Evolutionary conservation across 1,139 yeast species (phyloP).

Genomic region (Hanseniaspora uvarum): DNA sequence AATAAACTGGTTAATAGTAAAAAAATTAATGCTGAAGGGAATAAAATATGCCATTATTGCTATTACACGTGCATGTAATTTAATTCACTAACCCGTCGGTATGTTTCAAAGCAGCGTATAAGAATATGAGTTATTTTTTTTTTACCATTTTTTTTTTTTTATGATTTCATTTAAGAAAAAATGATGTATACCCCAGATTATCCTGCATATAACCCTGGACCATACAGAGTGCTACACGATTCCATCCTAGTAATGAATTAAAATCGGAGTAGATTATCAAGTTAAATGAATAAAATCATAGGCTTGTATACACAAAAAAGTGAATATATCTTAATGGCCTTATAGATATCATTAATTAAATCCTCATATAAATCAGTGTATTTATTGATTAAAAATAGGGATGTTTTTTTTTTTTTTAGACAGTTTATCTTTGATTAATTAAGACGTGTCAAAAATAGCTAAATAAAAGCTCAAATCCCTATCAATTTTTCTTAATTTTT

Average conservation of each 20-base stretch:
- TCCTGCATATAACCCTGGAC: too few relatives aligned
- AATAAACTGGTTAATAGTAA: neutral
- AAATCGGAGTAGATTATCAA: neutral
- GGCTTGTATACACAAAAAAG: neutral
- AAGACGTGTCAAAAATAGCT: too few relatives aligned
- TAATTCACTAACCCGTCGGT: neutral
- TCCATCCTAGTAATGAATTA: neutral
- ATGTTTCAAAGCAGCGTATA: neutral
- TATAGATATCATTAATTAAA: too few relatives aligned
- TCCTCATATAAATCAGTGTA: too few relatives aligned
- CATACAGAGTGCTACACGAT: too few relatives aligned
- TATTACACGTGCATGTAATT: neutral
- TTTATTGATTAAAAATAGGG: too few relatives aligned
- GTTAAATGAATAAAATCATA: neutral
- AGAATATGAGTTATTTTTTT: conserved; percentile 1
- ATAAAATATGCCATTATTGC: neutral
- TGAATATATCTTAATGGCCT: too few relatives aligned
- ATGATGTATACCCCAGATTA: neutral
- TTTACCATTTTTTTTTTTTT: neutral
- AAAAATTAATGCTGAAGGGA: neutral
- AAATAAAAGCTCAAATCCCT: too few relatives aligned
- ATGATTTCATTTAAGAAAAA: neutral
- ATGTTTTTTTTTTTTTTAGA: too few relatives aligned
- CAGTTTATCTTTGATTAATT: too few relatives aligned
- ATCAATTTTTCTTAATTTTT: too few relatives aligned